Percentiles rank a stretch among this genome's conserved stretches.
Conservation (phyloP, 257 asterid genomes). For the Parsonsia alboflavescens region DNA sequence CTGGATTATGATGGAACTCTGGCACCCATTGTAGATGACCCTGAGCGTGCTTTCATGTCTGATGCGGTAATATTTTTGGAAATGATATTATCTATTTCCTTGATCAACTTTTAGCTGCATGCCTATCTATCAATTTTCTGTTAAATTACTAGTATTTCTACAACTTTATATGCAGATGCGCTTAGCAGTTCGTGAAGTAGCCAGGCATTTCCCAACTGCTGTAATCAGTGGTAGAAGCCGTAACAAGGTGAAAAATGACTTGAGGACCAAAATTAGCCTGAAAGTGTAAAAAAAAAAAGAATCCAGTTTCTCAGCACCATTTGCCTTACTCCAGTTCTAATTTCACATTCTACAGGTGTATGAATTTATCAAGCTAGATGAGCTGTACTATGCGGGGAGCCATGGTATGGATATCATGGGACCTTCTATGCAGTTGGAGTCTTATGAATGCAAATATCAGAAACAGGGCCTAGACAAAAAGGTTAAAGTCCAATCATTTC, state of each 20-base stretch:
- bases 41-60: slow-evolving; percentile 83
- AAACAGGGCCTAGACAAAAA: slow-evolving; percentile 18
- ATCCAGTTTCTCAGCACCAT: background rate
- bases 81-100: background rate
- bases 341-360: slow-evolving; percentile 40
- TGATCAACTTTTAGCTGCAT: background rate
- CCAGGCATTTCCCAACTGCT: slow-evolving; percentile 67
- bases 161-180: slow-evolving; percentile 56
- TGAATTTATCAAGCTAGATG: slow-evolving; percentile 70
- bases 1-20: slow-evolving; percentile 83
- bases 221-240: slow-evolving; percentile 83
- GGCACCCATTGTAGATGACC: slow-evolving; percentile 72
- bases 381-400: slow-evolving; percentile 88
- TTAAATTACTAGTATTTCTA: background rate
- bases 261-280: background rate
- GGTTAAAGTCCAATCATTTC: background rate
- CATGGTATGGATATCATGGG: slow-evolving; percentile 96
- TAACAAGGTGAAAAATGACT: slow-evolving; percentile 45
- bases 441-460: slow-evolving; percentile 46
- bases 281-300: background rate
- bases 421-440: slow-evolving; percentile 37
- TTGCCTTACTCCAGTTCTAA: background rate
- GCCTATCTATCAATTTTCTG: background rate
- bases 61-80: slow-evolving; percentile 36
- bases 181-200: slow-evolving; percentile 55